Evolutionary conservation across 83 land plant genomes (phyloP).

Genomic region (Thuja plicata): DNA sequence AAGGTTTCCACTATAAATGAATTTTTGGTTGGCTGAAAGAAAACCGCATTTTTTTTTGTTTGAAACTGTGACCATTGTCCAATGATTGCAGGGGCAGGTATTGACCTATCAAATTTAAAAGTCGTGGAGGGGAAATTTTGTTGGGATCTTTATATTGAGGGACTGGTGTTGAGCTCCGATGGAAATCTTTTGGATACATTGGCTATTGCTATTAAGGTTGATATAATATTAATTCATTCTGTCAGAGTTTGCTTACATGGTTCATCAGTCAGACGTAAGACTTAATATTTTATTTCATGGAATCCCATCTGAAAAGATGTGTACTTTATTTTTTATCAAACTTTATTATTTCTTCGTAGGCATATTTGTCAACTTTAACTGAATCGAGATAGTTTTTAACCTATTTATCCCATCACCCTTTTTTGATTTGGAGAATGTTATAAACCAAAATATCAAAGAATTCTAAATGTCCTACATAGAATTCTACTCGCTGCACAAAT

Average conservation of each 20-base stretch:
- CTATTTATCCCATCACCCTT: not conserved
- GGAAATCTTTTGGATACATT: constrained; percentile 90
- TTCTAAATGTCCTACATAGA: not conserved
- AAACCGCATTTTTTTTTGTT: no score
- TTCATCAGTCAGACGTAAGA: no score
- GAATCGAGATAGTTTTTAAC: not conserved
- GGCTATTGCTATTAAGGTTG: constrained; percentile 88
- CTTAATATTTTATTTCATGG: not conserved
- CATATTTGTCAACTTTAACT: not conserved
- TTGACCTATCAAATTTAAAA: not conserved
- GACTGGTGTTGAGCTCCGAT: constrained; percentile 63
- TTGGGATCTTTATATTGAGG: constrained; percentile 49
- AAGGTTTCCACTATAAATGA: no score
- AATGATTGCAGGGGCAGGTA: no score
- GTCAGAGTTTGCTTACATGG: not conserved
- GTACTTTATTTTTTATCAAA: not conserved
- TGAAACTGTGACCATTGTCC: no score
- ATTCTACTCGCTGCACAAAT: not conserved
- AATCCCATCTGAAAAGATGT: not conserved
- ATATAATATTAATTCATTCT: not conserved
- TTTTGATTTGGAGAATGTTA: not conserved
- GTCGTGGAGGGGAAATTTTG: constrained; percentile 54
- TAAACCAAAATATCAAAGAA: not conserved
- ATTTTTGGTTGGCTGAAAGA: no score
- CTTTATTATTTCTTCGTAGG: not conserved